These are phyloP conservation scores for Erysimum cheiri DNA, from an alignment of 441 rosid species.

Conservation along the genomic window DNA sequence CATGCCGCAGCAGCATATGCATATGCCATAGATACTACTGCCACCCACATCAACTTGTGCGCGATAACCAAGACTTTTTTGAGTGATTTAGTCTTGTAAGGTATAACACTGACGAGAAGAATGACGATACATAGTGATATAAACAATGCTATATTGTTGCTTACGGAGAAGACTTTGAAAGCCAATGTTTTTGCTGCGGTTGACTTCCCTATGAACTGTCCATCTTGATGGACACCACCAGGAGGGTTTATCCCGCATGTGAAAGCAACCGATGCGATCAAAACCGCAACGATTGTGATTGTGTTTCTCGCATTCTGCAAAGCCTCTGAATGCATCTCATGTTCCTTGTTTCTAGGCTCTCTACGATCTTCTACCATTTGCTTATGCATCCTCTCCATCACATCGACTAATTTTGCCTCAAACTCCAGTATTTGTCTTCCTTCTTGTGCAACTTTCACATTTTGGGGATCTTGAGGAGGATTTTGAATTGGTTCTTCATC, in stretches of 20 bases:
- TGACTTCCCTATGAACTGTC: neutral
- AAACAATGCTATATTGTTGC: conserved; percentile 35
- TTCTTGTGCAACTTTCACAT: too few relatives aligned
- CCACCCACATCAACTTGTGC: conserved; percentile 24
- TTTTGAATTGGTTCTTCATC: too few relatives aligned
- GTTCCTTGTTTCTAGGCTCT: too few relatives aligned
- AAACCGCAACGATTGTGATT: conserved; percentile 9
- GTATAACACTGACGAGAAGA: conserved; percentile 22
- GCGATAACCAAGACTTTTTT: conserved; percentile 2
- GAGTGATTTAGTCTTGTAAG: conserved; percentile 7
- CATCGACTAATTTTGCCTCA: too few relatives aligned
- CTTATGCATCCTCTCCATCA: too few relatives aligned
- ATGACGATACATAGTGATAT: conserved; percentile 23
- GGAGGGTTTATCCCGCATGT: conserved; percentile 27
- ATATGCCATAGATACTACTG: conserved; percentile 23
- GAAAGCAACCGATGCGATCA: conserved; percentile 32
- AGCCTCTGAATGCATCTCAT: conserved; percentile 11
- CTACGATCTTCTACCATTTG: too few relatives aligned
- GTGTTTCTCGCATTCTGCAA: conserved; percentile 26
- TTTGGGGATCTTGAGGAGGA: too few relatives aligned
- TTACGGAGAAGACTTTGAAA: conserved; percentile 25
- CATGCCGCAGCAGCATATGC: conserved; percentile 10
- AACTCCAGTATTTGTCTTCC: too few relatives aligned
- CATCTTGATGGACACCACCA: conserved; percentile 7
- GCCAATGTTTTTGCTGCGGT: neutral